Base-by-base conservation (phyloP, 257 asterid genomes). In the Asclepias syriaca region DNA sequence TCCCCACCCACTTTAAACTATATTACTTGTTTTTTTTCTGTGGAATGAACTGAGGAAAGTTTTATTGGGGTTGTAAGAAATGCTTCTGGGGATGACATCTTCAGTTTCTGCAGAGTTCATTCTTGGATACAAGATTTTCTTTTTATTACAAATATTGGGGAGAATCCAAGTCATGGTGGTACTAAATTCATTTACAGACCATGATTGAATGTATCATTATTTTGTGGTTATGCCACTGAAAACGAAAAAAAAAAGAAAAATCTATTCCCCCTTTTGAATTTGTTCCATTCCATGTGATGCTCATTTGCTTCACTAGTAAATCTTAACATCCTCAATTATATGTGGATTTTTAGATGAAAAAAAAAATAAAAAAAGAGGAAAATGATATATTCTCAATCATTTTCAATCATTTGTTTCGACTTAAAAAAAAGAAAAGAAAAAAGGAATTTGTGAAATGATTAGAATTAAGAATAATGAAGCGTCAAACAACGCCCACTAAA, bases 351-450 rank as follows among this genome's bases (percentile, higher is more conserved):
- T 37, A 58, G 75, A 64, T n/a, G 8, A 11, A 61, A 55, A 79
- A 73, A 40, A n/a, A n/a, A 24, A 24, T 24, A 43, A 43, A 43
- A 40, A 6, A 40, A 40, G 6, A 39, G 8, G 8, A 39, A 53
- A 21, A 51, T 34, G 77, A n/a, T n/a, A n/a, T n/a, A 22, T 63
- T 24, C 69, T 70, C 80, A 79, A 79, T 77, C 85, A 78, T 78
- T 78, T 66, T 78, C 86, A 79, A 77, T 81, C 81, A 82, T 82
- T 84, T 66, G 85, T 37, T 60, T 65, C 72, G 37, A 60, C 80
- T 67, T 34, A 58, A 74, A 69, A 71, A 72, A 69, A 68, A 77
- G 18, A 64, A 72, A 69, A 67, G 69, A 66, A 40, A 43, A 1
- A 43, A 43, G 54, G 22, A 74, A 68, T 65, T 51, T 66, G 21